Conservation (phyloP, 352 stramenopile genomes). For the Pythium apleroticum region DNA sequence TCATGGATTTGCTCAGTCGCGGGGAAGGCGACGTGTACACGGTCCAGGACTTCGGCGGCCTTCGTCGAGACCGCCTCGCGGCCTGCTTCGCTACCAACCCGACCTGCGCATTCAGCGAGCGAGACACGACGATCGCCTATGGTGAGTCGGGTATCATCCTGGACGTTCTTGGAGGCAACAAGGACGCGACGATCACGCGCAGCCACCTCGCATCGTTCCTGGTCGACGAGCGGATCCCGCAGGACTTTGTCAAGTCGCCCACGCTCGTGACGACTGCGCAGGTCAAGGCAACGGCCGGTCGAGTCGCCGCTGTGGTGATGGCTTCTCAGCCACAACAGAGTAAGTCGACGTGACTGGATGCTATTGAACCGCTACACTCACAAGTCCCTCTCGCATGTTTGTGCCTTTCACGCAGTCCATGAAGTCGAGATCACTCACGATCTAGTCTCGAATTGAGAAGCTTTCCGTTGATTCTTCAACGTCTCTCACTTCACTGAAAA, state of each 20-base stretch:
- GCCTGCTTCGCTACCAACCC: constrained; percentile 8
- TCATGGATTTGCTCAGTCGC: constrained; percentile 30
- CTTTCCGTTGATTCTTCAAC: too few species aligned
- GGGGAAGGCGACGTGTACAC: background rate
- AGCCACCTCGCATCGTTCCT: background rate
- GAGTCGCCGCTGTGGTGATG: background rate
- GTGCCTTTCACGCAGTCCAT: too few species aligned
- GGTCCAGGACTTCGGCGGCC: constrained; percentile 3
- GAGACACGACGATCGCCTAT: background rate
- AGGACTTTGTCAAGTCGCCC: background rate
- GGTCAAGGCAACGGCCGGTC: background rate
- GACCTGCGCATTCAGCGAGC: constrained; percentile 5
- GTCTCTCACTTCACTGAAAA: too few species aligned
- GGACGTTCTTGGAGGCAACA: background rate
- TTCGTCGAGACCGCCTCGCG: constrained; percentile 6
- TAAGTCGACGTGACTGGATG: too few species aligned
- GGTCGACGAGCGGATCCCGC: background rate
- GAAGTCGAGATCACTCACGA: too few species aligned
- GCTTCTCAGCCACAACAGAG: background rate
- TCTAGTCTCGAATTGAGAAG: too few species aligned
- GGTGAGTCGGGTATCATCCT: constrained; percentile 2
- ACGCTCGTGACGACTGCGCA: background rate
- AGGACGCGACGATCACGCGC: background rate
- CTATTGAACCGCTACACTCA: too few species aligned
- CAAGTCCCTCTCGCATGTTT: too few species aligned